Percentiles rank a stretch among this genome's conserved stretches.
Evolutionary conservation across 805 yeast genomes (phyloP).

Genomic region (Starmera caribaea): DNA sequence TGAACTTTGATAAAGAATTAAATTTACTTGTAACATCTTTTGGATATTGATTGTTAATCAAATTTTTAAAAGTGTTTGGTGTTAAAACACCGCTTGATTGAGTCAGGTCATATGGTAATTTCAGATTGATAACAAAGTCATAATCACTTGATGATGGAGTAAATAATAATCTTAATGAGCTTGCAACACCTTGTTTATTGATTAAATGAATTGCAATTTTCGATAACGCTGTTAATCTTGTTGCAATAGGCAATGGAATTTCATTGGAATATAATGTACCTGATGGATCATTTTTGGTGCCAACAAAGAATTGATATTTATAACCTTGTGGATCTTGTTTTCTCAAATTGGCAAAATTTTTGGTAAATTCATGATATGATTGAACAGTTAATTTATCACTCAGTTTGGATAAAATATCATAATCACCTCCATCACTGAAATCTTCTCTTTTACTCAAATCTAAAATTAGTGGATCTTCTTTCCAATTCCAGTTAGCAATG

Average conservation of each 20-base stretch:
- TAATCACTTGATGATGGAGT: constrained; percentile 79
- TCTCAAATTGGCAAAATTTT: constrained; percentile 59
- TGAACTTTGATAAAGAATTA: constrained; percentile 55
- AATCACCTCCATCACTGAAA: constrained; percentile 25
- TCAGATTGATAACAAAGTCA: constrained; percentile 64
- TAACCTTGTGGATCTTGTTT: constrained; percentile 74
- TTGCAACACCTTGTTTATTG: constrained; percentile 33
- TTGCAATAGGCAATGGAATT: constrained; percentile 64
- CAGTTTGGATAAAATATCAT: constrained; percentile 32
- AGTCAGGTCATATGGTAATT: constrained; percentile 25
- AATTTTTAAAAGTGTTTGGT: constrained; percentile 48
- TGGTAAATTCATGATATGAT: constrained; percentile 50
- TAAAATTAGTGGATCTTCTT: constrained; percentile 70
- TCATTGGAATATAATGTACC: constrained; percentile 77
- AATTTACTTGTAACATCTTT: constrained; percentile 32
- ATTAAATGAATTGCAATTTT: constrained; percentile 58
- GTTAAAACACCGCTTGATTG: constrained; percentile 44
- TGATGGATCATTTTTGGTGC: constrained; percentile 73
- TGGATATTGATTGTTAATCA: constrained; percentile 28
- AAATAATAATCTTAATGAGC: constrained; percentile 49
- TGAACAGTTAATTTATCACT: constrained; percentile 55
- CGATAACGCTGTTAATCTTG: constrained; percentile 81
- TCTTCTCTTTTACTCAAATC: constrained; percentile 54
- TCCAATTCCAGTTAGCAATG: constrained; percentile 89
- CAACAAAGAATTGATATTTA: constrained; percentile 73